Evolutionary conservation across 2,329 filamentous ascomycete species (phyloP).

Genomic region (Colletotrichum sidae): DNA sequence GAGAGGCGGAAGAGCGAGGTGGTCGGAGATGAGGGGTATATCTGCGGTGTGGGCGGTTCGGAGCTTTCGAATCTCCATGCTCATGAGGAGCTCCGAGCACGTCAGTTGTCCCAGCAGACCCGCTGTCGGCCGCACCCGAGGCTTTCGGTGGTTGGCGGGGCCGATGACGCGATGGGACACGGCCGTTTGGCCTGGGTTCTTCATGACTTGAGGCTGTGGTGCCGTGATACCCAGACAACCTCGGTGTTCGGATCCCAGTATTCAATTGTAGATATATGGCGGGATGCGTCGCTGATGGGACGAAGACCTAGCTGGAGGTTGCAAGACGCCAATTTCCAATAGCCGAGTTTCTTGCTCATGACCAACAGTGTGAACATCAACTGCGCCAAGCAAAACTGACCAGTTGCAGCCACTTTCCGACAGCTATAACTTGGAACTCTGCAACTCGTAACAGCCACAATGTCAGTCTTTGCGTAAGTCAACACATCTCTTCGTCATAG

Average conservation of each 20-base stretch:
- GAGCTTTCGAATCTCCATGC: constrained; percentile 26
- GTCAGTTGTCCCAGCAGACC: constrained; percentile 24
- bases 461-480: constrained; percentile 63
- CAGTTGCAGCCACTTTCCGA: background rate
- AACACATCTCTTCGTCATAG: background rate
- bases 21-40: constrained; percentile 30
- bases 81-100: constrained; percentile 28
- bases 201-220: background rate
- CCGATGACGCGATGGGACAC: constrained; percentile 13
- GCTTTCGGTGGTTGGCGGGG: background rate
- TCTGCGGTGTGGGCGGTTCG: constrained; percentile 7
- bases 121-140: constrained; percentile 13
- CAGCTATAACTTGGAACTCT: background rate
- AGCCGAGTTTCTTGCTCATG: too few species aligned
- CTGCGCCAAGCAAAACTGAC: constrained; percentile 10
- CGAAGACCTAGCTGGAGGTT: too few species aligned
- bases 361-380: background rate
- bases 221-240: too few species aligned
- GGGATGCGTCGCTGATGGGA: too few species aligned
- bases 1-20: constrained; percentile 13
- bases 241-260: too few species aligned
- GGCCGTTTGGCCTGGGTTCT: background rate
- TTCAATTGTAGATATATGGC: too few species aligned
- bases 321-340: too few species aligned
- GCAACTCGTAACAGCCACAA: constrained; percentile 38